Conservation (phyloP, 495 filamentous ascomycete species). For the Annulohypoxylon bovei region DNA sequence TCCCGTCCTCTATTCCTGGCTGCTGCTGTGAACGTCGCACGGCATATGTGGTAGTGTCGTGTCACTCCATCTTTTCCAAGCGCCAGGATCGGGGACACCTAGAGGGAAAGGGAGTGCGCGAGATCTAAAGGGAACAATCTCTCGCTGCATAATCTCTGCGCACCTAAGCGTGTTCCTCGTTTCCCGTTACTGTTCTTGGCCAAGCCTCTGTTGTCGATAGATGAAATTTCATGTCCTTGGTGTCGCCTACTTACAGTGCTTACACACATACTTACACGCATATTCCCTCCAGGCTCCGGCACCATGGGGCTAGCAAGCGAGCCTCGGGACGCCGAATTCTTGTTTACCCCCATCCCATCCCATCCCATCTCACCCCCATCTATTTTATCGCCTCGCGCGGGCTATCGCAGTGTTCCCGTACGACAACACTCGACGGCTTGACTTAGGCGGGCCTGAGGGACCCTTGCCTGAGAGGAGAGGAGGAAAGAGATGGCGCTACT, state of each 20-base stretch:
- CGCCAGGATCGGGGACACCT: conserved; percentile 44
- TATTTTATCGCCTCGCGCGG: conserved; percentile 14
- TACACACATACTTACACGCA: conserved; percentile 32
- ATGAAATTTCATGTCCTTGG: conserved; percentile 32
- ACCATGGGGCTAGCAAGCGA: conserved; percentile 11
- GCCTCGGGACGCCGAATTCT: conserved; percentile 2
- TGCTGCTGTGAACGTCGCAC: conserved; percentile 44
- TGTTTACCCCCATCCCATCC: neutral
- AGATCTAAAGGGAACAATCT: conserved; percentile 48
- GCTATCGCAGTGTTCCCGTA: conserved; percentile 25
- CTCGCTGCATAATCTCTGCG: conserved; percentile 50
- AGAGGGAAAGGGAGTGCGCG: conserved; percentile 41
- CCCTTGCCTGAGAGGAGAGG: neutral
- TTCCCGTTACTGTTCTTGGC: conserved; percentile 48
- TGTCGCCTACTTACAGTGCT: conserved; percentile 42
- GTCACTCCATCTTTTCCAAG: conserved; percentile 42
- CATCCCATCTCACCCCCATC: neutral
- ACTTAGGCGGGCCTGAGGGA: conserved; percentile 5
- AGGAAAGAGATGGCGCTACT: neutral
- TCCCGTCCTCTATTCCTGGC: conserved; percentile 35
- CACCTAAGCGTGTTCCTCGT: conserved; percentile 47
- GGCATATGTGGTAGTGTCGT: conserved; percentile 42
- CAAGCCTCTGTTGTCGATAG: conserved; percentile 41
- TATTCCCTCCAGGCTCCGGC: conserved; percentile 26
- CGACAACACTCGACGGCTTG: conserved; percentile 16